Evolutionary conservation across 768 basidiomycete species (phyloP).

Genomic region (Rubroboletus satanas): DNA sequence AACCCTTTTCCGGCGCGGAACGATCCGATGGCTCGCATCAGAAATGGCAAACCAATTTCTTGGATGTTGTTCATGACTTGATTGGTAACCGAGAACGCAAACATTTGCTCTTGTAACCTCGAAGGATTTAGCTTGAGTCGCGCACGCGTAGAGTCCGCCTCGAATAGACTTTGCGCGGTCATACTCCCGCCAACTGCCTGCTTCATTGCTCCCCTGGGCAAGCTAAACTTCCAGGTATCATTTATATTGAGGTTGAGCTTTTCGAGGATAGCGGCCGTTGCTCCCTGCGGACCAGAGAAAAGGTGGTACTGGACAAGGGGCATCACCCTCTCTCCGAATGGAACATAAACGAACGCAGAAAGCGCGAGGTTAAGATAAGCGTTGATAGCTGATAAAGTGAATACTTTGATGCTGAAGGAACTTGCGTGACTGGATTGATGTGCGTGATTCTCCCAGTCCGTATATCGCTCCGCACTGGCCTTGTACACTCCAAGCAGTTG

Average conservation of each 20-base stretch:
- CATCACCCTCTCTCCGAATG: constrained; percentile 87
- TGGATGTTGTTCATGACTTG: constrained; percentile 75
- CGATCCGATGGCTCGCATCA: constrained; percentile 56
- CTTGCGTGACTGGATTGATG: constrained; percentile 73
- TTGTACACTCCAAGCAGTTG: constrained; percentile 74
- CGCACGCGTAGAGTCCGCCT: constrained; percentile 46
- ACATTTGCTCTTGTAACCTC: constrained; percentile 86
- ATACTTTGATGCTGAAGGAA: constrained; percentile 87
- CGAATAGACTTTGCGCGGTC: constrained; percentile 39
- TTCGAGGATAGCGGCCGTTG: constrained; percentile 17
- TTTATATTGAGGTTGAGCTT: constrained; percentile 23
- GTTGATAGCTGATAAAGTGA: constrained; percentile 82
- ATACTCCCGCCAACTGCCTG: constrained; percentile 14
- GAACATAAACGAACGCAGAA: constrained; percentile 94
- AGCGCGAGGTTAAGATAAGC: constrained; percentile 89
- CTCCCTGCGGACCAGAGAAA: constrained; percentile 20
- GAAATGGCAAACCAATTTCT: constrained; percentile 79
- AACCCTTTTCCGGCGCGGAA: constrained; percentile 45
- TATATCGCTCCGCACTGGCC: constrained; percentile 60
- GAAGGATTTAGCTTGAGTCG: constrained; percentile 59
- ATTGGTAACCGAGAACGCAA: constrained; percentile 87
- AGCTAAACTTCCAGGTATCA: constrained; percentile 29
- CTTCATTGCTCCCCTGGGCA: constrained; percentile 7
- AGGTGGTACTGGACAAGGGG: constrained; percentile 37
- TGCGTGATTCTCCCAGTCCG: constrained; percentile 89